Evolutionary conservation across 306 rosid genomes (phyloP), one percentile per base, ranked within the genome.

Genomic region (Cyamopsis tetragonoloba): DNA sequence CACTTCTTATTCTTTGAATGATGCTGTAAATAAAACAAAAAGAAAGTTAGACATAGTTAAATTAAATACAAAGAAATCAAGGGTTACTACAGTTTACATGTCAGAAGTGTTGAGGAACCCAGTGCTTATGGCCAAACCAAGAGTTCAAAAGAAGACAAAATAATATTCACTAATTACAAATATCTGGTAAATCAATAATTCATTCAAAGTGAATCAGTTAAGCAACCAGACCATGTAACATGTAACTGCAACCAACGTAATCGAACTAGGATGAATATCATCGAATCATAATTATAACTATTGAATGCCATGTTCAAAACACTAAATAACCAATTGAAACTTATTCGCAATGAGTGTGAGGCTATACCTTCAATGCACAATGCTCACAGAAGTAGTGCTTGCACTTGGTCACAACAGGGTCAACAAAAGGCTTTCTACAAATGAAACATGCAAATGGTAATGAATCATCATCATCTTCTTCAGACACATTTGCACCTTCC

Each of bases 401-500:
- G 89, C 93, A 88, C 70, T 88, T 91, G 61, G 96, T 88, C 20
- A 81, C 80, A 47, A 88, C 88, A 47, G 93, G 96, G 80, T 88
- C 97, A 15, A 77, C 91, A 83, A 91, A 91, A 19, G 96, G 89
- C 61, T 91, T 68, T 13, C 93, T 76, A 56, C 96, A 91, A 50
- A 91, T 84, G 77, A 86, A 91, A 75, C 97, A 88, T 2, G 96
- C 91, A 41, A 91, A 88, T 8, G 96, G 97, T 73, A 91, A 74
- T 0, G 78, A 12, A 30, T 80, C 86, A 7, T 81, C 91, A 9
- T 80, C 86, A 7, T 83, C 92, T 0, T 82, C 89, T 3, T 81
- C 86, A 6, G 75, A 56, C 39, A 46, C 54, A 10, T 58, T 78
- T n/a, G 58, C 84, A 32, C 66, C 79, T 23, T 54, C 88, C 17